Evolutionary conservation across 106 monocot species (phyloP), one percentile per base, ranked within the genome.

Genomic region (Triglochin maritima): DNA sequence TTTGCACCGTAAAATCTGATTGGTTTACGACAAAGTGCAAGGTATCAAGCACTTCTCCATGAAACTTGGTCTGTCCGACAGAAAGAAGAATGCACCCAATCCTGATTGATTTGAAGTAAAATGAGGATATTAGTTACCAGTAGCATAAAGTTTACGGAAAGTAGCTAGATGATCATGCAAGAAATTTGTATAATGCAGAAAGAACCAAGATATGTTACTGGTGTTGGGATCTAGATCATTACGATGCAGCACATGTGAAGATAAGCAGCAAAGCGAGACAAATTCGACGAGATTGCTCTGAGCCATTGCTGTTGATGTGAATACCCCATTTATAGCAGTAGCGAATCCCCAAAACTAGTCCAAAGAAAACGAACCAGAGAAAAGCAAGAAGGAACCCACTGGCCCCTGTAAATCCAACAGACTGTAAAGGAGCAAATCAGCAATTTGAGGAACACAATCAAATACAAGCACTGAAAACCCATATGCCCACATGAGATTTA

Each of bases 371-470:
- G 55, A 94, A 82, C 93, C 89, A 94, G 67, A 82, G 5, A 47
- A 78, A 52, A 59, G 86, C 81, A 62, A 94, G 72, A 70, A 84
- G 50, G 65, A 94, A 84, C 17, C 82, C 93, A 72, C 75, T 59
- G 63, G 77, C 68, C 51, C 93, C 93, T 68, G 93, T 94, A 73
- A 89, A 89, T 51, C 82, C 82, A 80, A 94, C 89, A 71, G 93
- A 94, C 93, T 94, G 84, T 64, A 81, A 71, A 16, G 15, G 17
- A 46, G 52, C 49, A 71, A 59, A 8, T 4, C 59, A 59, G 59
- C 42, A 59, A 29, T 16, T 15, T 59, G 41, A 42, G 17, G 4
- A 0, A 47, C 9, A 6, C 1, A 29, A 29, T 29, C 29, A 29
- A 29, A 29, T 29, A 29, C 1, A 29, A 29, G 29, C 29, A 0